Conservation (phyloP, 495 filamentous ascomycete genomes). For the Podospora fimiseda region DNA sequence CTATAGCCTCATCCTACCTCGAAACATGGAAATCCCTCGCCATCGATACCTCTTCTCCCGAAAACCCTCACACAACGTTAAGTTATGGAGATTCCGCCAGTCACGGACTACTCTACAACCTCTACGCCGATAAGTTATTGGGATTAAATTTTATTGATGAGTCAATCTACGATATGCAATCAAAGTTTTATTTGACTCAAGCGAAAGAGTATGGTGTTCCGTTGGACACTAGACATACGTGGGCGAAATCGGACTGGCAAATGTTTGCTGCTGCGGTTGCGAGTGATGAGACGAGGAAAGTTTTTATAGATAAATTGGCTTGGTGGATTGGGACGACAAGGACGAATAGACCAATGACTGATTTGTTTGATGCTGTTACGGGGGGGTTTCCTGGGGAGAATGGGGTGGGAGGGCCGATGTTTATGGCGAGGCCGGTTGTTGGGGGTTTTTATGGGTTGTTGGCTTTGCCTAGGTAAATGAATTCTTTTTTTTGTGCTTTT, state of each 20-base stretch:
- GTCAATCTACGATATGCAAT: constrained; percentile 73
- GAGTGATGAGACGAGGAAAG: constrained; percentile 46
- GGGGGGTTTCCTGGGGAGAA: constrained; percentile 50
- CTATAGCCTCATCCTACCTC: constrained; percentile 67
- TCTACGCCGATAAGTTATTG: constrained; percentile 73
- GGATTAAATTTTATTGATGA: constrained; percentile 62
- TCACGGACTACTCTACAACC: constrained; percentile 75
- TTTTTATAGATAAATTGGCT: constrained; percentile 65
- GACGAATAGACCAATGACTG: constrained; percentile 66
- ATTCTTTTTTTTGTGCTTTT: background rate
- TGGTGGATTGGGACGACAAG: constrained; percentile 71
- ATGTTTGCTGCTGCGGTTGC: constrained; percentile 76
- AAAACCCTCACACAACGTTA: constrained; percentile 77
- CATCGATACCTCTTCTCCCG: too few species aligned
- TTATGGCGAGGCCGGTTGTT: constrained; percentile 73
- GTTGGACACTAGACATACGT: constrained; percentile 76
- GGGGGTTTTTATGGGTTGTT: constrained; percentile 79
- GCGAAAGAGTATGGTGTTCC: constrained; percentile 70
- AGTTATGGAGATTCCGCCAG: constrained; percentile 37
- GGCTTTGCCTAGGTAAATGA: constrained; percentile 41
- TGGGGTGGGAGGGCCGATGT: constrained; percentile 56
- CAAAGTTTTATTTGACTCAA: constrained; percentile 70
- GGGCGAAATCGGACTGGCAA: constrained; percentile 87
- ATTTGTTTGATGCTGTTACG: constrained; percentile 66
- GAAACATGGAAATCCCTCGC: constrained; percentile 67